Evolutionary conservation across 805 yeast species (phyloP), one percentile per base, ranked within the genome.

Genomic region (Grigorovia jiainica): DNA sequence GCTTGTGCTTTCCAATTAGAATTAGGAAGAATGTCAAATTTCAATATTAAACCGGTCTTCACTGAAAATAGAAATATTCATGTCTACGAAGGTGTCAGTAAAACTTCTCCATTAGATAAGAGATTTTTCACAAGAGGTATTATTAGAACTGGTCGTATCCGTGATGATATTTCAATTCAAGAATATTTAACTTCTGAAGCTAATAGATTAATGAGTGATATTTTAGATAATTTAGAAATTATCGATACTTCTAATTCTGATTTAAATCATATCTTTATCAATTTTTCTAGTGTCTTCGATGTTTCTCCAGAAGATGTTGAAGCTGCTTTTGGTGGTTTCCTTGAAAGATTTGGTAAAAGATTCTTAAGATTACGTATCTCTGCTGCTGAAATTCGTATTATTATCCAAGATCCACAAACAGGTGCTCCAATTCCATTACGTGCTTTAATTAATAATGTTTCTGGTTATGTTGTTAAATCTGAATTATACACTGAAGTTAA

Each of bases 1-100:
- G 96, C 97, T 34, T 73, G 90, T 56, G 97, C 98, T 40, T 92
- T 79, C 83, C 98, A 92, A 71, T 75, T 92, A 52, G 99, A 92
- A 68, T 74, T 92, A 49, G 90, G 86, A 56, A 80, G 97, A 68
- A 73, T 92, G 66, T 86, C 95, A 36, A 94, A 92, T 71, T 92
- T 92, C 70, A 80, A 86, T 68, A 86, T 90, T 67, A 87, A 82
- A 63, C 97, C 96, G 40, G 85, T 90, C 42, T 84, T 85, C 70
- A 85, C 96, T 45, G 97, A 89, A 65, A 92, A 92, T 73, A 81
- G 97, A 70, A 89, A 90, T 71, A 85, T 92, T 50, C 98, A 92
- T 60, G 97, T 94, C 41, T 92, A 92, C 58, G 95, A 89, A 70
- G 97, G 96, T 34, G 76, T 83, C 48, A 97, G 96, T 47, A 87